Evolutionary conservation across 306 rosid species (phyloP).

Genomic region (Cucumis melo): DNA sequence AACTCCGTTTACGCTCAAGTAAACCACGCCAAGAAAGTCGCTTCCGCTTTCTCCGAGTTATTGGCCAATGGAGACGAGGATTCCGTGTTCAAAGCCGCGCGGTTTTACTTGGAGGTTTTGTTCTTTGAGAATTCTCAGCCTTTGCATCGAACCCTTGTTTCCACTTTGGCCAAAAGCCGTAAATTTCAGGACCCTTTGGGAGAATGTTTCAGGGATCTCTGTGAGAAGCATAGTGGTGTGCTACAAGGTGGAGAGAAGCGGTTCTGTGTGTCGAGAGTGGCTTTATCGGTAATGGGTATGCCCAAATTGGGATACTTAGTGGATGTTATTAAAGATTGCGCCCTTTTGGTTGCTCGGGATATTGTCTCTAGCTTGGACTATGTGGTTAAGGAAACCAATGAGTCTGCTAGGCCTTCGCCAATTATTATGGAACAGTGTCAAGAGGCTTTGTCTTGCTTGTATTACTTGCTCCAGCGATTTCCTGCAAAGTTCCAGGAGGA

Average conservation of each 20-base stretch:
- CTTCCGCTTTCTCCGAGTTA: constrained; percentile 38
- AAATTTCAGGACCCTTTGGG: constrained; percentile 20
- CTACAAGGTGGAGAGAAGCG: constrained; percentile 19
- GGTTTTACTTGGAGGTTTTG: constrained; percentile 44
- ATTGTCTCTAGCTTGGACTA: constrained; percentile 29
- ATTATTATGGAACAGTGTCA: constrained; percentile 94
- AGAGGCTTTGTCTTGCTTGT: constrained; percentile 84
- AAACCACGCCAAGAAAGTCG: constrained; percentile 33
- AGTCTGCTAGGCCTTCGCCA: constrained; percentile 62
- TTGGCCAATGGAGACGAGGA: constrained; percentile 19
- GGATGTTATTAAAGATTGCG: constrained; percentile 49
- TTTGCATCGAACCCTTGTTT: constrained; percentile 53
- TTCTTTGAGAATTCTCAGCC: constrained; percentile 68
- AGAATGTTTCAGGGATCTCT: constrained; percentile 28
- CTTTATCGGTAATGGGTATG: constrained; percentile 59
- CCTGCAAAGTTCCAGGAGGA: constrained; percentile 40
- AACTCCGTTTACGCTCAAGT: constrained; percentile 61
- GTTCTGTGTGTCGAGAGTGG: constrained; percentile 59
- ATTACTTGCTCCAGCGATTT: constrained; percentile 81
- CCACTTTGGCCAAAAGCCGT: constrained; percentile 38
- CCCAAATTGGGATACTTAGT: constrained; percentile 62
- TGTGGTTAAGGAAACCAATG: constrained; percentile 46
- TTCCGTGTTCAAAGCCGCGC: constrained; percentile 20
- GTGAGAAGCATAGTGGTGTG: constrained; percentile 25
- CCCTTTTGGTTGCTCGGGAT: constrained; percentile 47